Base-by-base conservation (phyloP, 129 eudicot genomes). In the Helianthus tuberosus region DNA sequence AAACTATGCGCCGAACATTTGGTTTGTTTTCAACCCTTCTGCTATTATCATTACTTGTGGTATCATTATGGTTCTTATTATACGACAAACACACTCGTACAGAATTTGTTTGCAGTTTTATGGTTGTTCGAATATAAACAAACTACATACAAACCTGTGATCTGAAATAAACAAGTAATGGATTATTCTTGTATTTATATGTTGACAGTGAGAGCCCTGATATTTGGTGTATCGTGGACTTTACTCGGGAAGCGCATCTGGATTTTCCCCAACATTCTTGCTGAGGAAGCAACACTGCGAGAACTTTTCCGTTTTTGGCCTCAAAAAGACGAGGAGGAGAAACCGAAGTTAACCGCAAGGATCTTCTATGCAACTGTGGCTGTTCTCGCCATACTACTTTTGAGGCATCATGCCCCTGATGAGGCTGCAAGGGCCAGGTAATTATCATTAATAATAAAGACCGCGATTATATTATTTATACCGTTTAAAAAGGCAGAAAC, bases 341-440 rank as follows among this genome's bases (percentile, higher is more conserved):
- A 82, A 63, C 98, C 98, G 16, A 93, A 93, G 80, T 83, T 96
- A 91, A 90, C 98, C 1, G 91, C 96, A 49, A 80, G 98, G 83
- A 84, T 93, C 73, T 90, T 93, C 83, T 93, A 75, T 79, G 91
- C 97, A 29, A 52, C 85, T 41, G 86, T 88, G 38, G 85, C 96
- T 67, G 93, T 82, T 62, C 73, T 90, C 23, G 89, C 84, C 44
- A 83, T 93, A 58, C 29, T 90, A 62, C 83, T 93, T 15, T 52
- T 93, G 83, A 89, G 96, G 81, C 98, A 93, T 85, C 98, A 93
- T 86, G 98, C 97, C 62, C 98, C 98, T 60, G 98, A 93, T 71
- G 98, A 93, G 83, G 98, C 98, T 68, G 98, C 98, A 38, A 83
- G 98, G 84, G 98, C 98, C 77, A 93, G 98, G 98, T 93, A 59